A percentile compares a stretch with the other conserved stretches of the same genome.
phyloP scores from a whole-genome alignment of 768 basidiomycete species.

The Psilocybe azurescens region DNA sequence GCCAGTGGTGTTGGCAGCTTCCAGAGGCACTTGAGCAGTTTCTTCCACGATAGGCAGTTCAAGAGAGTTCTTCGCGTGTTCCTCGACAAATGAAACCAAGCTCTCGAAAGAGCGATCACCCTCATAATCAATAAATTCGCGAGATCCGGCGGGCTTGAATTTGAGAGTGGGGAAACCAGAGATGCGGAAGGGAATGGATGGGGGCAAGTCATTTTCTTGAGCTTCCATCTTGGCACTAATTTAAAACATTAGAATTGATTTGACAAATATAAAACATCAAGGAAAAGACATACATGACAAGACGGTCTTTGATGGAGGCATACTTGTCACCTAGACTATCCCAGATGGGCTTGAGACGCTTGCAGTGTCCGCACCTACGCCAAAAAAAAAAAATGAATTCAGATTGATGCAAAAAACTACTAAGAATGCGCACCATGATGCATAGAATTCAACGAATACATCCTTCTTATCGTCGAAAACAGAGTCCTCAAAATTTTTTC shows the following conservation, averaged over 20 bases:
- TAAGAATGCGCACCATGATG: slow-evolving; percentile 76
- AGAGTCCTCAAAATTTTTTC: slow-evolving; percentile 87
- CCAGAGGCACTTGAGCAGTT: slow-evolving; percentile 39
- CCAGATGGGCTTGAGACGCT: slow-evolving; percentile 95
- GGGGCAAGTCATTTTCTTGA: slow-evolving; percentile 94
- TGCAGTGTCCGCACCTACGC: slow-evolving; percentile 92
- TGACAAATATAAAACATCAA: not conserved
- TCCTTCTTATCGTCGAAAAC: slow-evolving; percentile 90
- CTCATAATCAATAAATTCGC: slow-evolving; percentile 90
- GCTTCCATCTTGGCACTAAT: slow-evolving; percentile 94
- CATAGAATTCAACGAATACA: slow-evolving; percentile 96
- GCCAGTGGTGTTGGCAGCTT: slow-evolving; percentile 28
- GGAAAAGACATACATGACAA: slow-evolving; percentile 68
- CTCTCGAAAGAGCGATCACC: slow-evolving; percentile 91
- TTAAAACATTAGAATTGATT: slow-evolving; percentile 19
- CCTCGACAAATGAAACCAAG: slow-evolving; percentile 82
- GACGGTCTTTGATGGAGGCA: slow-evolving; percentile 69
- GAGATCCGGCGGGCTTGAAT: slow-evolving; percentile 89
- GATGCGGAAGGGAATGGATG: slow-evolving; percentile 86
- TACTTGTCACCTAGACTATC: slow-evolving; percentile 90
- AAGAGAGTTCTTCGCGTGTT: slow-evolving; percentile 78
- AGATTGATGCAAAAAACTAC: not conserved
- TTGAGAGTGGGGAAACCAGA: slow-evolving; percentile 94
- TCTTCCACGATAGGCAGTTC: slow-evolving; percentile 41
- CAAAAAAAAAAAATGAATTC: not conserved